Evolutionary conservation across 2,329 filamentous ascomycete species (phyloP), one percentile per base, ranked within the genome.

Genomic region (Trichophyton benhamiae): DNA sequence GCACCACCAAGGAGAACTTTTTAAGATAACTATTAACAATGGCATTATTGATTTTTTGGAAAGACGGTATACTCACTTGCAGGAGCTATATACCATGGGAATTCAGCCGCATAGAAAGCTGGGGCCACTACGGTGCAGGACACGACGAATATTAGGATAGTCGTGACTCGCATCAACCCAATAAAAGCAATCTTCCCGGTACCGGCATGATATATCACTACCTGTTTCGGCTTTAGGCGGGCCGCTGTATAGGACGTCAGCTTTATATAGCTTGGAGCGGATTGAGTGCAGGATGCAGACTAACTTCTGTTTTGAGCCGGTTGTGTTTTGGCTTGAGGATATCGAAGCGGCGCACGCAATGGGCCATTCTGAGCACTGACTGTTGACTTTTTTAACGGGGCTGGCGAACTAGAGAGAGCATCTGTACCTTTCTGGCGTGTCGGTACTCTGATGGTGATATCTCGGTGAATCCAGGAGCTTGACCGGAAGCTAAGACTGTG

Each of bases 191-290:
- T 86, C 62, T 83, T 80, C 7, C 80, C 80, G 0, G 83, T 86
- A 59, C 89, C 88, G 60, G 85, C 85, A 74, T 91, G 87, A 72
- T 89, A 95, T 64, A 95, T 82, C 66, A 90, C 79, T 30, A 91
- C 71, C 53, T 70, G 69, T 58, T 76, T 73, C 44, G 73, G 74
- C 20, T 60, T 64, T 57, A 58, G 25, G 22, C 71, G 69, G 11
- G 17, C 3, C 22, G n/a, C 27, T 20, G 8, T 44, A 44, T 42
- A 36, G 20, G 22, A 3, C 3, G n/a, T 42, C 20, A 58, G 25
- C 9, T 33, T 33, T 36, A 55, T 13, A 38, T 38, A 38, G 33
- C 9, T 38, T n/a, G 30, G 15, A 36, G 30, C 27, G 2, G 15
- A 11, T 46, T 46, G 38, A 41, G 6, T 11, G 6, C 6, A 7